Evolutionary conservation across 305 asterid genomes (phyloP), one percentile per base, ranked within the genome.

Genomic region (Withania somnifera): DNA sequence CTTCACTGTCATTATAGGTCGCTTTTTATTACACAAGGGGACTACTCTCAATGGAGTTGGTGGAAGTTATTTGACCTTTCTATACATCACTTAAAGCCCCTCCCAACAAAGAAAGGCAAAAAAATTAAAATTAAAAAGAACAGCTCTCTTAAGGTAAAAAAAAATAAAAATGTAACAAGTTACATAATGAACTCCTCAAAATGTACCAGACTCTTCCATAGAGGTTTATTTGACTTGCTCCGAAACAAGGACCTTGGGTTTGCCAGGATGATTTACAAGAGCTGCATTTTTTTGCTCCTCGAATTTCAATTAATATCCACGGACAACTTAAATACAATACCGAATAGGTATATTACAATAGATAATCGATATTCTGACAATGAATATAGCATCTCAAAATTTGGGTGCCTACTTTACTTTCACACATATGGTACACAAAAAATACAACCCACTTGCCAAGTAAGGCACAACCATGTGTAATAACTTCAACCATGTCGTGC

Each of bases 361-460:
- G 56, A 75, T 75, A n/a, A 75, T 51, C 42, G 40, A 50, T 19
- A 17, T 50, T 75, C 45, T 75, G 63, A 75, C 63, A 75, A 75
- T 75, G 80, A 75, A 75, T 75, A 81, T 75, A 81, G 32, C 82
- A 81, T 63, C 78, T 77, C 82, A 81, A 81, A 84, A 84, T 81
- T 84, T 66, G 64, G 66, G 82, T n/a, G 66, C 80, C 80, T 40
- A 77, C 52, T 84, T 81, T 77, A 84, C 56, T 77, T 82, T 60
- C 80, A 82, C 84, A 63, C 60, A 84, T 66, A 68, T 57, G 76
- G 71, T 79, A 78, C 77, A 71, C 61, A 51, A 84, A 66, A 51
- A 68, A 34, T 24, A 67, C 67, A 67, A 60, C 45, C 26, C 73
- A 26, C 54, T 75, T 78, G 67, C 53, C 68, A 34, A 28, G 24